Evolutionary conservation across 352 stramenopile genomes (phyloP).

Genomic region (Globisporangium orthogonon): DNA sequence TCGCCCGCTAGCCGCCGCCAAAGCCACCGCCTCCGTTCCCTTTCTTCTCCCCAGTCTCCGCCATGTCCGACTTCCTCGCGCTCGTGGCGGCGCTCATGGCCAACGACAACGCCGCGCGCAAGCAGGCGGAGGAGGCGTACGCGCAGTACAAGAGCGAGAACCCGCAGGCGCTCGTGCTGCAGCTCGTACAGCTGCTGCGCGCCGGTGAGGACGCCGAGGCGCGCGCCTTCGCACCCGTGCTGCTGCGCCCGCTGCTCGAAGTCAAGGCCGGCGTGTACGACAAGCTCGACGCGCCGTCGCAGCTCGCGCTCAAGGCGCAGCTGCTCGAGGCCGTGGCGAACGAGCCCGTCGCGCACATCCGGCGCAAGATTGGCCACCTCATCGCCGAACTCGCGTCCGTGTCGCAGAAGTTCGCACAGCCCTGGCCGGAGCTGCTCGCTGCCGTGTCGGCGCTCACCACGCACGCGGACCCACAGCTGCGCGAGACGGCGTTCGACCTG

Average conservation of each 20-base stretch:
- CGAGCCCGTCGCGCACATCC: conserved; percentile 69
- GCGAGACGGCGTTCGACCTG: conserved; percentile 73
- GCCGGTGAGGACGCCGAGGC: conserved; percentile 43
- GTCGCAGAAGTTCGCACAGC: conserved; percentile 39
- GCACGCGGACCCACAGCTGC: conserved; percentile 45
- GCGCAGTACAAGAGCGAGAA: conserved; percentile 58
- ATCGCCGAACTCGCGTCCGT: conserved; percentile 69
- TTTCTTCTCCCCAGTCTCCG: not conserved
- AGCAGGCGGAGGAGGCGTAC: conserved; percentile 74
- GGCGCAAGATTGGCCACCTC: conserved; percentile 75
- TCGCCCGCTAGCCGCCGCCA: not conserved
- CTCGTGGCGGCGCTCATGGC: conserved; percentile 71
- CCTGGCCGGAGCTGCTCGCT: conserved; percentile 68
- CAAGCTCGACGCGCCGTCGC: conserved; percentile 42
- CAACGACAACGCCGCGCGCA: conserved; percentile 67
- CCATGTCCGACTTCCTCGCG: conserved; percentile 63
- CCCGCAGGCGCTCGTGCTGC: conserved; percentile 52
- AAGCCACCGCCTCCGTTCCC: not conserved
- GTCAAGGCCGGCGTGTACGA: conserved; percentile 61
- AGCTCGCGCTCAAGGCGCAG: conserved; percentile 57
- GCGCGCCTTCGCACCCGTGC: conserved; percentile 70
- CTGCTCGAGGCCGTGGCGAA: conserved; percentile 57
- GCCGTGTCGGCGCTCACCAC: conserved; percentile 56
- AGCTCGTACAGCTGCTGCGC: conserved; percentile 66
- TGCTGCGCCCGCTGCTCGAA: conserved; percentile 74